Percentiles rank a stretch among this genome's conserved stretches.
Evolutionary conservation across 1,284 basidiomycete genomes (phyloP).

Genomic region (Malassezia slooffiae): DNA sequence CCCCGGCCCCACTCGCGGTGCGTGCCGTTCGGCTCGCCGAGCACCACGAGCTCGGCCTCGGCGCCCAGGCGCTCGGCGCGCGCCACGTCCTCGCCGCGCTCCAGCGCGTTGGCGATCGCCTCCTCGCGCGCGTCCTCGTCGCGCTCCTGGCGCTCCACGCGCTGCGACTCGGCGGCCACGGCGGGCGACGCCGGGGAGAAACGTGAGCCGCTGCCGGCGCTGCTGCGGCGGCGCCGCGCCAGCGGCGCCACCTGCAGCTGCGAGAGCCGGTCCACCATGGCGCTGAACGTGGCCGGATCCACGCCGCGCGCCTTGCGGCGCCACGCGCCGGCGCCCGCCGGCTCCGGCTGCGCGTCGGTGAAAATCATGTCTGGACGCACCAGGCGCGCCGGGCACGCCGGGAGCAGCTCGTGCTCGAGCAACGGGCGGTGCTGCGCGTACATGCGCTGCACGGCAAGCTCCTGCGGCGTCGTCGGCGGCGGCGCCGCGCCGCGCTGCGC

Average conservation of each 20-base stretch:
- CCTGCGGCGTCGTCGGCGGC: slow-evolving; percentile 14
- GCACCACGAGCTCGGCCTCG: slow-evolving; percentile 43
- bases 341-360: slow-evolving; percentile 1
- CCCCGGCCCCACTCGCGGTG: slow-evolving; percentile 34
- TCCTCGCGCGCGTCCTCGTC: slow-evolving; percentile 27
- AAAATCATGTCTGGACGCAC: slow-evolving; percentile 2
- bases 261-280: slow-evolving; percentile 7
- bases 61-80: slow-evolving; percentile 34
- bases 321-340: slow-evolving; percentile 1
- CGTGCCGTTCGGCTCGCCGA: slow-evolving; percentile 40
- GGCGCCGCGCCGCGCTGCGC: slow-evolving; percentile 9
- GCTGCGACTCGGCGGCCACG: slow-evolving; percentile 6
- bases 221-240: neutral
- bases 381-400: slow-evolving; percentile 7
- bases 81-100: slow-evolving; percentile 37
- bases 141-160: slow-evolving; percentile 8
- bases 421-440: slow-evolving; percentile 15
- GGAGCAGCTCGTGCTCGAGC: slow-evolving; percentile 13
- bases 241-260: slow-evolving; percentile 4
- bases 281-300: slow-evolving; percentile 7
- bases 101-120: slow-evolving; percentile 34
- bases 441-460: slow-evolving; percentile 10
- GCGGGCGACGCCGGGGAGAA: slow-evolving; percentile 8
- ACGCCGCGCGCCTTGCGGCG: slow-evolving; percentile 10
- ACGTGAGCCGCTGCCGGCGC: too few relatives aligned